phyloP scores from a whole-genome alignment of 73 alveolate species.

The Halteria grandinella region DNA sequence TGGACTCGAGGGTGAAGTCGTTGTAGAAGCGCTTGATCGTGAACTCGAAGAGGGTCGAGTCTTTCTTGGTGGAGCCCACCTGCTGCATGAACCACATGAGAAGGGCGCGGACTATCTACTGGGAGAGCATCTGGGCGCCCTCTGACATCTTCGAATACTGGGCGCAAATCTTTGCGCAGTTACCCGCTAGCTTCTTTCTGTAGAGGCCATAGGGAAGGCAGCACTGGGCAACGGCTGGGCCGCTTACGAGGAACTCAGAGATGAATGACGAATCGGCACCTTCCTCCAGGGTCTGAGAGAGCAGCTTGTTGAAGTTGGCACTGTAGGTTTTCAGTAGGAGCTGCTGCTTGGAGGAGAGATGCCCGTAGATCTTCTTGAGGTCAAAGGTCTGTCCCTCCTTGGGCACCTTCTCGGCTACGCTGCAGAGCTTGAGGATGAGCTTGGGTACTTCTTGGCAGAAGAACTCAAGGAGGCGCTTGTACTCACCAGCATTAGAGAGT shows the following conservation, averaged over 20 bases:
- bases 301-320: conserved; percentile 32
- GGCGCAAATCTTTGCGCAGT: conserved; percentile 20
- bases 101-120: conserved; percentile 3
- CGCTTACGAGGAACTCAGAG: conserved; percentile 24
- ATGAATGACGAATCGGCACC: conserved; percentile 22
- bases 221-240: conserved; percentile 10
- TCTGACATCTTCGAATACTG: neutral
- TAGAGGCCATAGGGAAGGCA: conserved; percentile 29
- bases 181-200: conserved; percentile 10
- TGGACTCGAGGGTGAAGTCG: conserved; percentile 35
- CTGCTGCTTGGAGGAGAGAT: conserved; percentile 29
- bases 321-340: conserved; percentile 21
- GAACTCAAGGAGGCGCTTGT: conserved; percentile 29
- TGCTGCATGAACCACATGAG: too few species aligned
- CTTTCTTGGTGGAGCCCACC: conserved; percentile 15
- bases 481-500: conserved; percentile 2
- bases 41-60: conserved; percentile 43
- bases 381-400: neutral
- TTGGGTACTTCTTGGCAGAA: conserved; percentile 13
- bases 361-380: conserved; percentile 29
- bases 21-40: conserved; percentile 1
- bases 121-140: conserved; percentile 6
- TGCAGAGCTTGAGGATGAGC: conserved; percentile 23
- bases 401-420: conserved; percentile 2
- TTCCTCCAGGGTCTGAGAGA: conserved; percentile 23